Evolutionary conservation across 2,329 filamentous ascomycete species (phyloP), one percentile per base, ranked within the genome.

Genomic region (Trichoderma gracile): DNA sequence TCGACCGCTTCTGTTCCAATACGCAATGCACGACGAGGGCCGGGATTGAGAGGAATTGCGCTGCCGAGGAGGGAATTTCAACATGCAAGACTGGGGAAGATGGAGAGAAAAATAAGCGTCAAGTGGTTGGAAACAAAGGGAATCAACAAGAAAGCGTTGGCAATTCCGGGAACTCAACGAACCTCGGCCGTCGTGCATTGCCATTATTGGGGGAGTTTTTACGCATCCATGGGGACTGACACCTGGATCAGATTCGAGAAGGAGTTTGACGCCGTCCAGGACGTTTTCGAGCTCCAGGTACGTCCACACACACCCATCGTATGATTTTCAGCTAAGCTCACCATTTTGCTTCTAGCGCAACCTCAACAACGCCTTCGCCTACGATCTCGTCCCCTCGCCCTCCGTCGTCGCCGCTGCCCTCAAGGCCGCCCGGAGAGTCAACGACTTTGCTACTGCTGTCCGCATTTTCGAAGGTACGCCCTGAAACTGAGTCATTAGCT

Each of bases 281-380:
- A 99, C 83, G 94, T 98, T 77, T 99, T 99, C 80, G 95, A 99
- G 89, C 92, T 99, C 77, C 93, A 97, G 92, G 93, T 61, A 54
- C 97, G 88, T 77, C 85, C 78, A 64, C 67, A 65, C 67, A 63
- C 54, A 68, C 19, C n/a, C 25, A 58, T 53, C 55, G 58, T 62
- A 65, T 63, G 73, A 68, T 69, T 14, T 38, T 10, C 33, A 67
- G 8, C 27, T 5, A 27, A n/a, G n/a, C n/a, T n/a, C n/a, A n/a
- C n/a, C n/a, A n/a, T n/a, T n/a, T n/a, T n/a, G n/a, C n/a, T 14
- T 12, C 33, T 72, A 86, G 84, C 91, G 93, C 80, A 97, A 97
- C 84, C 86, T 97, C 77, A 99, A 99, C 89, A 99, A 99, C 84
- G 94, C 93, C 78, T 99, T 99, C 82, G 95, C 95, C 77, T 99